Conservation (phyloP, 1,139 yeast genomes). For the Yamadazyma diospyri region DNA sequence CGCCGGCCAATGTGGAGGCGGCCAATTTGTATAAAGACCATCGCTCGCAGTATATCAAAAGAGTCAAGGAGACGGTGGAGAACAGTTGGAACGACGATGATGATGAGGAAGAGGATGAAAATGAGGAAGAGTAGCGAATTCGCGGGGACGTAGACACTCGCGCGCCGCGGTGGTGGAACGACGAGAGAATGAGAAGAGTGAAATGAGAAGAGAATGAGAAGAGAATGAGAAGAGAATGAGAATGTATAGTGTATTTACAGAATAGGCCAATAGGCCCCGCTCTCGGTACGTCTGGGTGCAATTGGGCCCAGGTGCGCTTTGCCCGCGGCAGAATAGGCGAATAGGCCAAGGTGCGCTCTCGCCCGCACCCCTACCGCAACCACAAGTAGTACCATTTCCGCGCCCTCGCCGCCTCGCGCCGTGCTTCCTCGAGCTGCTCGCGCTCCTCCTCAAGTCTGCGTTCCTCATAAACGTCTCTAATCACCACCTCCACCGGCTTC, state of each 20-base stretch:
- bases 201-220: too few relatives aligned
- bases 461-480: conserved; percentile 36
- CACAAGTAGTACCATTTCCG: conserved; percentile 30
- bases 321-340: too few relatives aligned
- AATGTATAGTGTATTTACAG: conserved; percentile 6
- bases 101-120: conserved; percentile 63
- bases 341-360: too few relatives aligned
- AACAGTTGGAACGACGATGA: conserved; percentile 74
- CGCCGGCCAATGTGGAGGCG: conserved; percentile 98
- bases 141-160: conserved; percentile 12
- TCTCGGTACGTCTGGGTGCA: too few relatives aligned
- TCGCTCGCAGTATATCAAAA: conserved; percentile 82
- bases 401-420: conserved; percentile 7
- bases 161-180: background rate
- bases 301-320: too few relatives aligned
- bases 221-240: too few relatives aligned
- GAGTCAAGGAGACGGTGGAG: conserved; percentile 94
- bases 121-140: conserved; percentile 57
- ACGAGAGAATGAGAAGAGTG: too few relatives aligned
- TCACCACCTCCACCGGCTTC: conserved; percentile 36
- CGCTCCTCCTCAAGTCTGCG: conserved; percentile 21
- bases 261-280: too few relatives aligned
- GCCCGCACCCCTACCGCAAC: conserved; percentile 14
- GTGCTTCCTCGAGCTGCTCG: conserved; percentile 12
- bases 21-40: conserved; percentile 95